Evolutionary conservation across 768 basidiomycete genomes (phyloP), one percentile per base, ranked within the genome.

Genomic region (Lactarius indigo): DNA sequence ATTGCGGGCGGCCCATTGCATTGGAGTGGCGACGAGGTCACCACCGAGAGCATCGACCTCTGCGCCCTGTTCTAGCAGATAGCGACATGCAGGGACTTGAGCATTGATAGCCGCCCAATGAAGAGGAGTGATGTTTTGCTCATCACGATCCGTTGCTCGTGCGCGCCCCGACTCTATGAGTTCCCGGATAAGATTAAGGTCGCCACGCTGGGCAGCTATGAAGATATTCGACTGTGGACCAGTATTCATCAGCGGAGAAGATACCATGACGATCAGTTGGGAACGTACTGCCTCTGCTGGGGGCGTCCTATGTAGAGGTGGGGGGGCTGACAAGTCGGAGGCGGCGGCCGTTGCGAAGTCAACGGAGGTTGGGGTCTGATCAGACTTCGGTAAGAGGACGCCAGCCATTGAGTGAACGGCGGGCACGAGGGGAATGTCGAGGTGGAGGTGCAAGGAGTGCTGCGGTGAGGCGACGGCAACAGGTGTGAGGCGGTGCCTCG

Each of bases 81-180:
- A 91, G 39, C 90, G 85, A 77, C 94, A 97, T 30, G 91, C 88
- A 1, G 87, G 82, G n/a, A 96, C 80, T 74, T 98, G 94, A 3
- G 94, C 95, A 72, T 98, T 98, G 74, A 98, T 98, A 1, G 96
- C 90, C 9, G 97, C 96, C 97, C 97, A 99, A 74, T 99, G 97
- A 1, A 99, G 84, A 1, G 97, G 90, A 0, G 96, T 96, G 68
- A 98, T 92, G 72, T 96, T 94, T 75, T 96, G 91, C 33, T 84
- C 83, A 77, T 98, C 96, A 57, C 90, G 81, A 76, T 93, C 92
- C 17, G 87, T 87, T 23, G 88, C 90, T 7, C 78, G 81, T 23
- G 89, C 89, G 66, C 82, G 79, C 5, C 90, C 90, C 1, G 87
- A 89, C 70, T 88, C 85, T 47, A 95, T 80, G 64, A 95, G 84